phyloP scores from a whole-genome alignment of 2,329 filamentous ascomycete species.

The Zelopaecilomyces penicillatus region DNA sequence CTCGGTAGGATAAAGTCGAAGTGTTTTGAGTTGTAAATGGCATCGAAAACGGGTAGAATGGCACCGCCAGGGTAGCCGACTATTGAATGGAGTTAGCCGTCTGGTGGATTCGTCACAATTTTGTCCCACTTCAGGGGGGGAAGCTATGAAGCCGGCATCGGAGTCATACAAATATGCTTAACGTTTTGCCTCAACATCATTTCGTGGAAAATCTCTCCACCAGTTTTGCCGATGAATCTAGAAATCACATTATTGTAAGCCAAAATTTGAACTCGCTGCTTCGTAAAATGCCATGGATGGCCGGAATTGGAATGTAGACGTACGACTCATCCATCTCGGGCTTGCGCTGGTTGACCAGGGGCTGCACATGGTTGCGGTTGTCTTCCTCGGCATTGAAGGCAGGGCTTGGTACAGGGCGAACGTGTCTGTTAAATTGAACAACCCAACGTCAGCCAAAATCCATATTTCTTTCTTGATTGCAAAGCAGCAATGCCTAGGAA shows the following conservation, averaged over 20 bases:
- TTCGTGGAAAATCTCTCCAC: constrained; percentile 92
- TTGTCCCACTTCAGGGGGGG: constrained; percentile 1
- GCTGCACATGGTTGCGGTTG: constrained; percentile 53
- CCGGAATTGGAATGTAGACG: constrained; percentile 24
- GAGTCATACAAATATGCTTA: constrained; percentile 80
- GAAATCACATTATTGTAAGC: constrained; percentile 2
- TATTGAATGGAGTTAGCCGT: constrained; percentile 24
- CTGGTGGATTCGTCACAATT: not conserved
- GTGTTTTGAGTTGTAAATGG: constrained; percentile 95
- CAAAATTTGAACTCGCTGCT: not conserved
- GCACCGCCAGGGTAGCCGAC: constrained; percentile 90
- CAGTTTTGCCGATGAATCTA: constrained; percentile 83
- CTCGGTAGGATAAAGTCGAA: constrained; percentile 87
- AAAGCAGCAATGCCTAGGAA: no score
- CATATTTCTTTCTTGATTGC: no score
- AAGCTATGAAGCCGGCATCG: not conserved
- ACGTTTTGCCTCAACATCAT: constrained; percentile 94
- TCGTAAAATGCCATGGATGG: constrained; percentile 1
- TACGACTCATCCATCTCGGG: constrained; percentile 71
- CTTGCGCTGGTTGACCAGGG: constrained; percentile 49
- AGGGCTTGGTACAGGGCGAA: constrained; percentile 51
- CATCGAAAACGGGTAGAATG: constrained; percentile 96
- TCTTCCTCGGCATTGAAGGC: constrained; percentile 43
- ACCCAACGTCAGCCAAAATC: no score
- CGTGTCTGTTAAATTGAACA: constrained; percentile 17